A percentile compares a stretch with the other conserved stretches of the same genome.
These are phyloP conservation scores for Lactarius indigo DNA, from an alignment of 768 basidiomycete species.

Conservation along the genomic window DNA sequence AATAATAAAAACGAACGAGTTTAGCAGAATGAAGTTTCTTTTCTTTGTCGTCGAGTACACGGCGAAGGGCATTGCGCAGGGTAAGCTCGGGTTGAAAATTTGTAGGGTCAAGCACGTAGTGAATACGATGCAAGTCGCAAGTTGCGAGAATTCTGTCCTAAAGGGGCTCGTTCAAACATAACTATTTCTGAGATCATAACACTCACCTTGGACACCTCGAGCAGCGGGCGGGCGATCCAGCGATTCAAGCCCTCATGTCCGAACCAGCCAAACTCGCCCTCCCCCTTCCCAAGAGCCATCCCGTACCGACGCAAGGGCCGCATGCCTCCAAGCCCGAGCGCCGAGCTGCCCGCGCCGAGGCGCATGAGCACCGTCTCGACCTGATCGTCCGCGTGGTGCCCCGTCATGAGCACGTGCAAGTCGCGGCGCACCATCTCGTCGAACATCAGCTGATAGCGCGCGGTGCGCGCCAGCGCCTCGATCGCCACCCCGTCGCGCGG, in stretches of 20 bases:
- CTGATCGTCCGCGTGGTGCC: slow-evolving; percentile 81
- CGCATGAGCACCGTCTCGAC: slow-evolving; percentile 79
- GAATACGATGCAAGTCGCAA: slow-evolving; percentile 56
- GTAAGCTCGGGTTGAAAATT: slow-evolving; percentile 76
- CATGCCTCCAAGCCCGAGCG: slow-evolving; percentile 66
- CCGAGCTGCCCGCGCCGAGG: slow-evolving; percentile 52
- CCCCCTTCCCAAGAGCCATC: slow-evolving; percentile 51
- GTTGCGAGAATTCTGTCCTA: slow-evolving; percentile 81
- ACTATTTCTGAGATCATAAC: not conserved
- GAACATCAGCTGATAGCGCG: slow-evolving; percentile 54
- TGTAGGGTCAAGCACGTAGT: slow-evolving; percentile 63
- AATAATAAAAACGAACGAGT: slow-evolving; percentile 4
- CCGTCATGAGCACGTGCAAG: slow-evolving; percentile 52
- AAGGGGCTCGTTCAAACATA: not conserved
- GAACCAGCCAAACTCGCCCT: slow-evolving; percentile 37
- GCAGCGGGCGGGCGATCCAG: slow-evolving; percentile 71
- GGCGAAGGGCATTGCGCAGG: slow-evolving; percentile 69
- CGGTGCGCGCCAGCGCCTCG: slow-evolving; percentile 56
- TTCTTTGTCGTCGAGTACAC: slow-evolving; percentile 34
- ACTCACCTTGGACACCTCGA: slow-evolving; percentile 64
- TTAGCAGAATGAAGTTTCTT: not conserved
- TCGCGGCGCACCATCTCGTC: slow-evolving; percentile 40
- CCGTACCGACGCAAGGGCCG: slow-evolving; percentile 66
- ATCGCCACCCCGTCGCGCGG: slow-evolving; percentile 42
- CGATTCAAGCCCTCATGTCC: slow-evolving; percentile 57